Evolutionary conservation across 176 grass and related monocot species (phyloP), one percentile per base, ranked within the genome.

Genomic region (Triticum urartu): DNA sequence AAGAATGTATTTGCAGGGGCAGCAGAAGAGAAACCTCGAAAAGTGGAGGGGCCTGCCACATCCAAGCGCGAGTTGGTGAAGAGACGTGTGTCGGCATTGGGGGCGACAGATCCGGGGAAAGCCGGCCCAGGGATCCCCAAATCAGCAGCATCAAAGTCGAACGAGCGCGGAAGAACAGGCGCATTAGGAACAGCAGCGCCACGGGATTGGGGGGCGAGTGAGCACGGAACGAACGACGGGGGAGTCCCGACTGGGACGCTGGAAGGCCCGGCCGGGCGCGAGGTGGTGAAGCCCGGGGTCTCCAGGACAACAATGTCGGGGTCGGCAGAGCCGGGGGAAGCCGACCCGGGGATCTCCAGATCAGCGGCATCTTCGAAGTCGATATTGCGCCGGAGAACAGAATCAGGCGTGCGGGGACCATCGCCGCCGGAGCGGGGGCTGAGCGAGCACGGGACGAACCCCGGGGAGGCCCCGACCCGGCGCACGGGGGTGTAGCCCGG

Each of bases 221-320:
- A 75, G 72, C 72, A 75, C 14, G 43, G 72, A 45, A 75, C 72
- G 43, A 75, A 75, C 24, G 72, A 75, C 42, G 47, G 72, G 1
- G 43, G 72, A 30, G 72, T 50, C 24, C 47, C 43, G 72, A 30
- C 36, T 43, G 18, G 64, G 17, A 59, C 72, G 33, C 50, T 58
- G 60, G 64, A 10, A 11, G n/a, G 54, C 9, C 64, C n/a, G 28
- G 9, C 17, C 22, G 10, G 48, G 48, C 26, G 50, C 11, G 56
- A 25, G 54, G 56, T 18, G 43, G 79, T 35, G 64, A 90, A 60
- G 13, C 58, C 74, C 9, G 89, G 74, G 1, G 84, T 90, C 58
- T 87, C 79, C 5, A 58, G 32, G 18, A 79, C 84, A n/a, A 72
- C 12, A 28, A 25, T 47, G 67, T 42, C 45, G 45, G 22, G 9